Evolutionary conservation across 2,329 filamentous ascomycete genomes (phyloP).

Genomic region (Cryphonectria parasitica): DNA sequence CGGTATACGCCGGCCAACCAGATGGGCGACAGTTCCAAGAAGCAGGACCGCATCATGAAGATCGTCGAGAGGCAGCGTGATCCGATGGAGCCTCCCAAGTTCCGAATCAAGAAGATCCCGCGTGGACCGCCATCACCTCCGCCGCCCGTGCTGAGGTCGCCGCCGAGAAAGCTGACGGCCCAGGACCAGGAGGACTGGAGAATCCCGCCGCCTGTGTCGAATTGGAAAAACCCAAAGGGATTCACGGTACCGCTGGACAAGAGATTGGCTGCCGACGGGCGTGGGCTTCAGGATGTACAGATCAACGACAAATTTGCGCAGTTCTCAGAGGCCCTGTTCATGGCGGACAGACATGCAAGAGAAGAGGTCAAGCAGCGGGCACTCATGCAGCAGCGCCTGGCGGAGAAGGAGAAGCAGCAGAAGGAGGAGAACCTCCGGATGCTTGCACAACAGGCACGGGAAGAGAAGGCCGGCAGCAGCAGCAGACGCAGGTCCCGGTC

Average conservation of each 20-base stretch:
- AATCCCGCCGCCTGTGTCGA: constrained; percentile 78
- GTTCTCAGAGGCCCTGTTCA: constrained; percentile 91
- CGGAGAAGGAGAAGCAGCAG: constrained; percentile 93
- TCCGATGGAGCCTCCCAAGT: constrained; percentile 96
- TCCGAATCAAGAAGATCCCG: constrained; percentile 98
- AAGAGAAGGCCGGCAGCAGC: constrained; percentile 66
- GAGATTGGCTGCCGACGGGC: constrained; percentile 88
- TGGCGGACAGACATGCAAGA: constrained; percentile 90
- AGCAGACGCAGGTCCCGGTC: constrained; percentile 45
- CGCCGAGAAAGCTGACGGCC: constrained; percentile 90
- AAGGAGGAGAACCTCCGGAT: constrained; percentile 91
- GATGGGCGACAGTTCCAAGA: constrained; percentile 86
- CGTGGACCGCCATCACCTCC: constrained; percentile 90
- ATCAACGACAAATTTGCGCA: constrained; percentile 99
- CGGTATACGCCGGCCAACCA: constrained; percentile 95
- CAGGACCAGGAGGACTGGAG: constrained; percentile 97
- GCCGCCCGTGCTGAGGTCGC: constrained; percentile 92
- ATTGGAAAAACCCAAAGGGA: constrained; percentile 99
- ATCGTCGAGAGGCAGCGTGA: constrained; percentile 94
- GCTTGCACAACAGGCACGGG: constrained; percentile 88
- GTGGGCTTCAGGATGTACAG: constrained; percentile 87
- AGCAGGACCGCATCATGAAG: constrained; percentile 97
- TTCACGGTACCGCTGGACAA: constrained; percentile 97
- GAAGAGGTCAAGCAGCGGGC: constrained; percentile 93
- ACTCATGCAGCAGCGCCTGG: constrained; percentile 92